These are phyloP conservation scores for Saraca asoca DNA, from an alignment of 331 rosid genomes.

Conservation along the genomic window DNA sequence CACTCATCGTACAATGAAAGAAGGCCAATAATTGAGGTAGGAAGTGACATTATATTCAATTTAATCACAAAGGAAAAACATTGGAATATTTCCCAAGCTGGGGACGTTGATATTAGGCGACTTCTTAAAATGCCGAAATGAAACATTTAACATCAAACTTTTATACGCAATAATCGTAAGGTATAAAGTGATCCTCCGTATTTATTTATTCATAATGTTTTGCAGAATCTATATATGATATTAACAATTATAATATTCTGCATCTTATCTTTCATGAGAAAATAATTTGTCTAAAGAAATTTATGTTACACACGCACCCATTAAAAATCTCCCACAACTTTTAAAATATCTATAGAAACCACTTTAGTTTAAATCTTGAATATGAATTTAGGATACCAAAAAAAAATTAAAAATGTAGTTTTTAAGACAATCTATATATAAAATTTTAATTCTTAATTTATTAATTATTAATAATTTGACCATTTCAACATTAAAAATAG, in stretches of 20 bases:
- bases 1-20: conserved; percentile 3
- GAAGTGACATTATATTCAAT: conserved; percentile 49
- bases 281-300: too few relatives aligned
- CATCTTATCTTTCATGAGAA: background rate
- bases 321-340: too few relatives aligned
- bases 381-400: too few relatives aligned
- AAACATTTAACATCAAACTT: conserved; percentile 36
- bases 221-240: conserved; percentile 37
- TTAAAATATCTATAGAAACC: too few relatives aligned
- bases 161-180: conserved; percentile 40
- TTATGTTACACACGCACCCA: too few relatives aligned
- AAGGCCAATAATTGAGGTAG: conserved; percentile 39
- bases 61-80: conserved; percentile 2
- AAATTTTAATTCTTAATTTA: too few relatives aligned
- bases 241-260: background rate
- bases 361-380: too few relatives aligned
- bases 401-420: too few relatives aligned
- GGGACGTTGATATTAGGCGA: conserved; percentile 24
- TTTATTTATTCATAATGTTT: conserved; percentile 43
- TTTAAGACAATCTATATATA: too few relatives aligned
- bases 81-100: conserved; percentile 32
- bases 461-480: too few relatives aligned
- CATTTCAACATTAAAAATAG: too few relatives aligned
- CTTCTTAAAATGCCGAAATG: conserved; percentile 29
- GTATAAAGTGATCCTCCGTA: conserved; percentile 44